Evolutionary conservation across 352 stramenopile species (phyloP).

Genomic region (Plasmopara viticola): DNA sequence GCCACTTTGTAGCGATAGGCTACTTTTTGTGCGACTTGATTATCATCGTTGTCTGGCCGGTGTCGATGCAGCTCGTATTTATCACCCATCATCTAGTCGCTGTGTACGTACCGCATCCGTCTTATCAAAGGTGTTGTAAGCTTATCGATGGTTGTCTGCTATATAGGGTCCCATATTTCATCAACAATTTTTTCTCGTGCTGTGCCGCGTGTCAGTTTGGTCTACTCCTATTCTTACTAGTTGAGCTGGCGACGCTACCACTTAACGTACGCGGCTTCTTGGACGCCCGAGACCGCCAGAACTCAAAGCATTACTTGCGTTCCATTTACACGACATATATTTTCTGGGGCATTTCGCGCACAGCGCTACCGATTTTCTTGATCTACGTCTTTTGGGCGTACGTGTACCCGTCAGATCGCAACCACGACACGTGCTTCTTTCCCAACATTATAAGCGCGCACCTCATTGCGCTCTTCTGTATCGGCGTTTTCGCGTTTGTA

Average conservation of each 20-base stretch:
- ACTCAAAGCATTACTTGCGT: constrained; percentile 58
- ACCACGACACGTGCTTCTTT: constrained; percentile 74
- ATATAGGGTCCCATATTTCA: constrained; percentile 64
- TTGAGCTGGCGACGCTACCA: constrained; percentile 72
- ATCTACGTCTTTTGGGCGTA: constrained; percentile 72
- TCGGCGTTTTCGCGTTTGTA: constrained; percentile 78
- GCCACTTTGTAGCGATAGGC: constrained; percentile 42
- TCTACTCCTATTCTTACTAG: constrained; percentile 69
- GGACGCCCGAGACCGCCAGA: constrained; percentile 52
- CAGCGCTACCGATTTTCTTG: constrained; percentile 66
- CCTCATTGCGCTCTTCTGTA: constrained; percentile 74
- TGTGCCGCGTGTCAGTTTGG: constrained; percentile 72
- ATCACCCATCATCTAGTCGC: constrained; percentile 74
- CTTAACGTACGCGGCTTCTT: constrained; percentile 74
- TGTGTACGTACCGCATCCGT: constrained; percentile 40
- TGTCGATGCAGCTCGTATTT: constrained; percentile 73
- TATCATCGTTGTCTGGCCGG: constrained; percentile 71
- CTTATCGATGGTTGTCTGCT: constrained; percentile 1
- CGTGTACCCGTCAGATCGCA: constrained; percentile 58
- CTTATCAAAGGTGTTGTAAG: background rate
- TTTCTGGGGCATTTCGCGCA: constrained; percentile 67
- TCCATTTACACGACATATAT: constrained; percentile 74
- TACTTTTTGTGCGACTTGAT: constrained; percentile 80
- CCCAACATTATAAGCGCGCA: constrained; percentile 69
- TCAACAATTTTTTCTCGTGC: constrained; percentile 84